Conservation (phyloP, 495 filamentous ascomycete species). For the Pyrenopolyporus hunteri region DNA sequence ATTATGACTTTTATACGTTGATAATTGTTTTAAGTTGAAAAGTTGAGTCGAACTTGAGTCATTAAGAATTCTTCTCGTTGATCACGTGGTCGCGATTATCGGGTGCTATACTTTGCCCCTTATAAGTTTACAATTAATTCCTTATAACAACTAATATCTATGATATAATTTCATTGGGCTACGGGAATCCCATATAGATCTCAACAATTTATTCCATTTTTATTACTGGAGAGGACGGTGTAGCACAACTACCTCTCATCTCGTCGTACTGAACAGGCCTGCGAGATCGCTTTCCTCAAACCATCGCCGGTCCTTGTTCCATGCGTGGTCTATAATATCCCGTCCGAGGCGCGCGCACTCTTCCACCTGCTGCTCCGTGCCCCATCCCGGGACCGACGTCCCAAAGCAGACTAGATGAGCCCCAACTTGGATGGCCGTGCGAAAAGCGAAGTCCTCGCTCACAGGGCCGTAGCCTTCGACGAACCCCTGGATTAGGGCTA, state of each 20-base stretch:
- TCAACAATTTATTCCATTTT: neutral
- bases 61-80: conserved; percentile 10
- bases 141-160: neutral
- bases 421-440: conserved; percentile 58
- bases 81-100: conserved; percentile 26
- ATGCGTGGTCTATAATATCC: conserved; percentile 60
- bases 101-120: neutral
- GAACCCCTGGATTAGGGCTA: conserved; percentile 55
- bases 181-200: too few relatives aligned
- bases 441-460: conserved; percentile 54
- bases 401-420: conserved; percentile 60
- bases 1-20: neutral
- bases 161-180: too few relatives aligned
- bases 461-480: conserved; percentile 51
- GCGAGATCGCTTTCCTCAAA: conserved; percentile 54
- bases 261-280: conserved; percentile 51
- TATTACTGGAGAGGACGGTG: neutral
- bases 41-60: conserved; percentile 13
- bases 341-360: conserved; percentile 57
- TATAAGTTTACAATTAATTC: neutral
- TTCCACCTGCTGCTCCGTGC: conserved; percentile 55
- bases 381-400: conserved; percentile 59
- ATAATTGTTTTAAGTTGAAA: neutral
- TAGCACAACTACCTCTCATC: conserved; percentile 4
- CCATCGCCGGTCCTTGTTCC: conserved; percentile 58